These are phyloP conservation scores for Mucuna pruriens DNA, from an alignment of 306 rosid genomes.

Conservation along the genomic window DNA sequence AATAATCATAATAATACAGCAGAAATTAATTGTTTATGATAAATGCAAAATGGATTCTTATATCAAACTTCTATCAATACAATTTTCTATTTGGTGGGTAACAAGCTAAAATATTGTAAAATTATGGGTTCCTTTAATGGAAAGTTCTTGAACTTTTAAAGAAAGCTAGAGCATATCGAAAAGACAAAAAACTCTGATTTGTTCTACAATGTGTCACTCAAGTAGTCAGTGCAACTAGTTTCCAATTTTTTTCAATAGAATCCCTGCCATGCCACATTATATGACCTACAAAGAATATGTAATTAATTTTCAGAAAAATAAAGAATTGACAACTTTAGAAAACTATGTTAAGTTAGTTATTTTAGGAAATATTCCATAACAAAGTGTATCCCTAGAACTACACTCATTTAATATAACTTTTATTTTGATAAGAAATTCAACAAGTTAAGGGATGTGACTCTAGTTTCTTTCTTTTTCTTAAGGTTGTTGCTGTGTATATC, in stretches of 20 bases:
- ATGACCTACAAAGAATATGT: background rate
- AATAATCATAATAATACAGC: conserved; percentile 26
- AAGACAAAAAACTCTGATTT: background rate
- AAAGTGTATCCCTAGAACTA: background rate
- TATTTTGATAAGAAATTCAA: background rate
- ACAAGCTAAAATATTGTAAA: background rate
- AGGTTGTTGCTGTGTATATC: background rate
- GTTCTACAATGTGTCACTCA: background rate
- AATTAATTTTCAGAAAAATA: background rate
- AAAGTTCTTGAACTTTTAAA: background rate
- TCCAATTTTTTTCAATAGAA: background rate
- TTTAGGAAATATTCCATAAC: background rate
- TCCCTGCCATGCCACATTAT: background rate
- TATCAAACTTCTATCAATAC: background rate
- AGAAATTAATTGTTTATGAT: background rate
- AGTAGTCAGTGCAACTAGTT: background rate
- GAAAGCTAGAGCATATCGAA: background rate
- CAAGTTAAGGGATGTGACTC: background rate
- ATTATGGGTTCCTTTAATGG: background rate
- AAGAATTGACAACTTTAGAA: background rate
- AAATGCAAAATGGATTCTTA: background rate
- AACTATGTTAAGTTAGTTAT: background rate
- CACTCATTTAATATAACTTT: background rate
- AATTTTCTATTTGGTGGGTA: background rate
- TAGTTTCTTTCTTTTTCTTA: background rate